These are phyloP conservation scores for Galerina sulciceps DNA, from an alignment of 768 basidiomycete genomes.

Conservation along the genomic window DNA sequence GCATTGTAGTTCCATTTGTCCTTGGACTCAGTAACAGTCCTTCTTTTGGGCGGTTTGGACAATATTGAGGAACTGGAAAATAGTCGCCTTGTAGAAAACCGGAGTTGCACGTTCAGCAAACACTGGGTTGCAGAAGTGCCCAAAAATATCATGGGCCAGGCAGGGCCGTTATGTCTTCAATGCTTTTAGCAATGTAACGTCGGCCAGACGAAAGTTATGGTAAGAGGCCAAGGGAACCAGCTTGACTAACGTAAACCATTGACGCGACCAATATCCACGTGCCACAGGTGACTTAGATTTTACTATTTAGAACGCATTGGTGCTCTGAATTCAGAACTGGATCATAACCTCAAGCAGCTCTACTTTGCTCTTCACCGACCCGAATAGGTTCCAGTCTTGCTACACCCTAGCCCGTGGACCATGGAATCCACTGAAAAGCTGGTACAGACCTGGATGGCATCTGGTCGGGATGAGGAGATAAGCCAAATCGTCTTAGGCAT, in stretches of 20 bases:
- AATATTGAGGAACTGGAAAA: slow-evolving; percentile 24
- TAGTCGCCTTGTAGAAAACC: slow-evolving; percentile 17
- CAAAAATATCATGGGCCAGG: slow-evolving; percentile 41
- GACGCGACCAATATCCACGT: not conserved
- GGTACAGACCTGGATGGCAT: slow-evolving; percentile 75
- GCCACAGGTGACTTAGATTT: not conserved
- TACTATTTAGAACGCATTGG: not conserved
- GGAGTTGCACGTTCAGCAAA: slow-evolving; percentile 28
- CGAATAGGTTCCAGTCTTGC: not conserved
- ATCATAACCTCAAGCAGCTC: not conserved
- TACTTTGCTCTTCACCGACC: not conserved
- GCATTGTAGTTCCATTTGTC: slow-evolving; percentile 85
- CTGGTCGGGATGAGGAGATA: slow-evolving; percentile 63
- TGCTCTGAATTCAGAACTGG: not conserved
- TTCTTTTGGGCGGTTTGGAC: slow-evolving; percentile 14
- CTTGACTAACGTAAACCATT: too few species aligned
- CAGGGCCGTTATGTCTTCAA: slow-evolving; percentile 18
- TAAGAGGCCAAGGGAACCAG: not conserved
- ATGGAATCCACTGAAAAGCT: slow-evolving; percentile 50
- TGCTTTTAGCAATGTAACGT: not conserved
- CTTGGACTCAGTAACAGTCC: slow-evolving; percentile 28
- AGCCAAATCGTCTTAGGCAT: slow-evolving; percentile 62
- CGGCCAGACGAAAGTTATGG: not conserved
- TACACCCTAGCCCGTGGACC: not conserved
- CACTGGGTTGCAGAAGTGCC: slow-evolving; percentile 35